A percentile compares a stretch with the other conserved stretches of the same genome.
phyloP scores from a whole-genome alignment of 495 filamentous ascomycete genomes.

The Symbiotaphrina buchneri region DNA sequence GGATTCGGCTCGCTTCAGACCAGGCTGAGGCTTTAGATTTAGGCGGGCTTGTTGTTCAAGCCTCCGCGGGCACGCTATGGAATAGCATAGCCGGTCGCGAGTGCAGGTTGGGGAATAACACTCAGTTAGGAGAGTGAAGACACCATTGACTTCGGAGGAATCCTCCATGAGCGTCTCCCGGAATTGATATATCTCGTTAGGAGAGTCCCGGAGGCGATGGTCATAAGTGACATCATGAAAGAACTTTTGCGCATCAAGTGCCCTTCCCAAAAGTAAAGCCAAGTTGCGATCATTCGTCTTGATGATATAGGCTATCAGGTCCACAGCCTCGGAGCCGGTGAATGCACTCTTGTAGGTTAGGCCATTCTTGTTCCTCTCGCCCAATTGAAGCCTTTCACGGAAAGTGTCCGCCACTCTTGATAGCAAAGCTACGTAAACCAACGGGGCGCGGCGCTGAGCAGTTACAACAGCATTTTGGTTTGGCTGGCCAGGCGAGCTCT shows the following conservation, averaged over 20 bases:
- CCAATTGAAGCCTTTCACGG: slow-evolving; percentile 56
- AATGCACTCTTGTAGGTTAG: slow-evolving; percentile 95
- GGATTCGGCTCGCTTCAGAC: slow-evolving; percentile 61
- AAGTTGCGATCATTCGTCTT: slow-evolving; percentile 91
- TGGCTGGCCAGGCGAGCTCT: slow-evolving; percentile 12
- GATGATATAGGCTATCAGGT: slow-evolving; percentile 84
- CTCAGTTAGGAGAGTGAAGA: slow-evolving; percentile 88
- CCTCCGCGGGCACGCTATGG: slow-evolving; percentile 86
- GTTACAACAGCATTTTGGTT: slow-evolving; percentile 20
- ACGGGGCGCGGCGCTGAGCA: slow-evolving; percentile 35
- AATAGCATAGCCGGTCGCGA: slow-evolving; percentile 85
- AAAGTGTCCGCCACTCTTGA: slow-evolving; percentile 83
- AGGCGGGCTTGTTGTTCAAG: slow-evolving; percentile 86
- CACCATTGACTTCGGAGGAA: slow-evolving; percentile 74
- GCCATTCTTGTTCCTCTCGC: slow-evolving; percentile 87
- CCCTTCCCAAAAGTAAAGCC: slow-evolving; percentile 77
- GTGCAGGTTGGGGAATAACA: slow-evolving; percentile 98
- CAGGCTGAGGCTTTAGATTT: slow-evolving; percentile 79
- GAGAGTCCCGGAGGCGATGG: slow-evolving; percentile 78
- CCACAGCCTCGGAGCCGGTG: slow-evolving; percentile 83
- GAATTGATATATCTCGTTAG: slow-evolving; percentile 88
- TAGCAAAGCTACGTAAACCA: slow-evolving; percentile 84
- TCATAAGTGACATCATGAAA: slow-evolving; percentile 99
- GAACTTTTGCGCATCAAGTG: slow-evolving; percentile 95
- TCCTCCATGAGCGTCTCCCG: slow-evolving; percentile 83